Conservation (phyloP, 1,284 basidiomycete species). For the Cryptococcus amylolentus region DNA sequence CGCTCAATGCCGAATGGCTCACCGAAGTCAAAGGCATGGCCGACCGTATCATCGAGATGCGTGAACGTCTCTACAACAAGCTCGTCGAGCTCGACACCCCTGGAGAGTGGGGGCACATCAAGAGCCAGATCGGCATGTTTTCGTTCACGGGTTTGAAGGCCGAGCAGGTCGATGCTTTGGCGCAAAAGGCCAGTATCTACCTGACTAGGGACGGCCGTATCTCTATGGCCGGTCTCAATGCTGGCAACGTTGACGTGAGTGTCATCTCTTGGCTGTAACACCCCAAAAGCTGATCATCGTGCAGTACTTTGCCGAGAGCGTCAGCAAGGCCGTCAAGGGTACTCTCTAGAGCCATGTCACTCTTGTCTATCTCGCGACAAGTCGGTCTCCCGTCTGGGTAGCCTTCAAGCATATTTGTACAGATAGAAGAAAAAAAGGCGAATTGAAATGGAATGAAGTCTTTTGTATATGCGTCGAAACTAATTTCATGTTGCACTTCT, state of each 20-base stretch:
- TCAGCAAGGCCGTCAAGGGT: constrained; percentile 77
- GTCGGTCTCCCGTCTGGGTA: no score
- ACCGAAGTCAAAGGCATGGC: constrained; percentile 92
- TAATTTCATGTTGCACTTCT: no score
- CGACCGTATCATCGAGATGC: constrained; percentile 92
- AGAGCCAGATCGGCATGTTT: constrained; percentile 76
- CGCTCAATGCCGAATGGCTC: constrained; percentile 84
- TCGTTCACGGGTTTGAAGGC: constrained; percentile 74
- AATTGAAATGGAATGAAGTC: not conserved
- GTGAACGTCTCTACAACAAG: constrained; percentile 74
- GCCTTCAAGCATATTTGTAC: not conserved
- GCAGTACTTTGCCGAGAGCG: constrained; percentile 76
- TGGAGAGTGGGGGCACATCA: constrained; percentile 93
- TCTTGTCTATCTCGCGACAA: not conserved
- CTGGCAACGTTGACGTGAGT: constrained; percentile 48
- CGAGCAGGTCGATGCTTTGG: constrained; percentile 78
- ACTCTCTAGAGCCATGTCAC: constrained; percentile 55
- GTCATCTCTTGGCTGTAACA: not conserved
- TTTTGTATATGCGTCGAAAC: no score
- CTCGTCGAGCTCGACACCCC: constrained; percentile 85
- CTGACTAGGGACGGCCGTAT: constrained; percentile 68
- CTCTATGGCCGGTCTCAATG: constrained; percentile 94
- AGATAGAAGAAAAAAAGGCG: not conserved
- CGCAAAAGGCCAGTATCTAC: constrained; percentile 92
- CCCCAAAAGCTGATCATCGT: not conserved